phyloP scores from a whole-genome alignment of 1,284 basidiomycete species.

The Cutaneotrichosporon curvatum region DNA sequence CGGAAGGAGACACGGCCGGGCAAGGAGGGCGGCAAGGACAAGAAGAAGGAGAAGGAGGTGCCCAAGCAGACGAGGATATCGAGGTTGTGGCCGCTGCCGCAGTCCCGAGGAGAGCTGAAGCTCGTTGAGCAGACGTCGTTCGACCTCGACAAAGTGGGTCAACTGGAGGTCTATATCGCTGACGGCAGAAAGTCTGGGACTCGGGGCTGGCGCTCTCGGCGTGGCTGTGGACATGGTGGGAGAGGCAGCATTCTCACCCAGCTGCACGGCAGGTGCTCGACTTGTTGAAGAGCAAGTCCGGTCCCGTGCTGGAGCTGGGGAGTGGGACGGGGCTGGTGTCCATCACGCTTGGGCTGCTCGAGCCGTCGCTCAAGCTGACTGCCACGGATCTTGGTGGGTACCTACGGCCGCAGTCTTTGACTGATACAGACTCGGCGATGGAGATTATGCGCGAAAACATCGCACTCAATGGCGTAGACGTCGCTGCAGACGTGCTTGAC shows the following conservation, averaged over 20 bases:
- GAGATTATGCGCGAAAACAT: constrained; percentile 68
- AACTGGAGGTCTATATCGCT: neutral
- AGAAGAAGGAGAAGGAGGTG: constrained; percentile 26
- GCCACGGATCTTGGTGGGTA: constrained; percentile 67
- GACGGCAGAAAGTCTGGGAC: constrained; percentile 78
- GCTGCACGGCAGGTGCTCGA: constrained; percentile 9
- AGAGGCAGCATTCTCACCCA: neutral
- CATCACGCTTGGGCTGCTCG: constrained; percentile 55
- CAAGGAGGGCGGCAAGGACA: constrained; percentile 13
- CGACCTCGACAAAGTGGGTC: constrained; percentile 74
- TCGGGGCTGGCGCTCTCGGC: constrained; percentile 72
- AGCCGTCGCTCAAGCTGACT: constrained; percentile 13
- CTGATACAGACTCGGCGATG: constrained; percentile 62
- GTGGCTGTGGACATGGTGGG: constrained; percentile 52
- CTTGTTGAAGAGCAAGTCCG: neutral
- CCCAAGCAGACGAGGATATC: constrained; percentile 65
- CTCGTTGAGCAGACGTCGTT: constrained; percentile 74
- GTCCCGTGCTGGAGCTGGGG: constrained; percentile 49
- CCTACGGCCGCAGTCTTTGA: neutral
- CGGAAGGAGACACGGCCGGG: neutral
- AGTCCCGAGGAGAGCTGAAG: constrained; percentile 42
- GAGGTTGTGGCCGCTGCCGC: constrained; percentile 52
- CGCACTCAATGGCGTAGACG: constrained; percentile 46
- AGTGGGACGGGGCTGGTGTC: constrained; percentile 75
- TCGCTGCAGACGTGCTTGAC: constrained; percentile 55